Conservation (phyloP, 768 basidiomycete species). For the Sistotremastrum niveocremeum region DNA sequence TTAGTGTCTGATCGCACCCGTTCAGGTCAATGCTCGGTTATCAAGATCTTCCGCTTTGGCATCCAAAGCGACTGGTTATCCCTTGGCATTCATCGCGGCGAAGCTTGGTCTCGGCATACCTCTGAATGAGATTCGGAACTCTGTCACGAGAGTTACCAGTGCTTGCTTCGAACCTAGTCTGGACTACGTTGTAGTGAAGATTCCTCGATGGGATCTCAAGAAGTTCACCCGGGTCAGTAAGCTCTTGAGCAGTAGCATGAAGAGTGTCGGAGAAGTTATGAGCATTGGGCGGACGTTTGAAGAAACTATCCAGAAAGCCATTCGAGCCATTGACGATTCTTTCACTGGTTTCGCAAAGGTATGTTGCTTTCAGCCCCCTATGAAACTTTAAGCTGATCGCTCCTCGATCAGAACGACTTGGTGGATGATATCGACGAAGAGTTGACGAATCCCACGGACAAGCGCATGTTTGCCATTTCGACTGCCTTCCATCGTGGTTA, state of each 20-base stretch:
- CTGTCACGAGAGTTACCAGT: constrained; percentile 89
- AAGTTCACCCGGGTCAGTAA: constrained; percentile 94
- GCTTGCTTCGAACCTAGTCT: constrained; percentile 98
- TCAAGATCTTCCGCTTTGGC: constrained; percentile 96
- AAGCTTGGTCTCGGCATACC: constrained; percentile 96
- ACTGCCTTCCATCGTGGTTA: constrained; percentile 89
- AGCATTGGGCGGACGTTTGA: constrained; percentile 97
- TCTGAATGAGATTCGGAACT: constrained; percentile 95
- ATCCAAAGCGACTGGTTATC: constrained; percentile 97
- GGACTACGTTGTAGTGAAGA: constrained; percentile 97
- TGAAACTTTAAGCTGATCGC: neutral
- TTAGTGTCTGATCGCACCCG: neutral
- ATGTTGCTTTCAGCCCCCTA: constrained; percentile 1
- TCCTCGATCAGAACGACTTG: constrained; percentile 52
- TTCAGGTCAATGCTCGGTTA: constrained; percentile 84
- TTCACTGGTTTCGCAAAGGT: constrained; percentile 89
- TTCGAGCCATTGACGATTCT: constrained; percentile 89
- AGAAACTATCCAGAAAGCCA: constrained; percentile 97
- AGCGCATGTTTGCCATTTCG: constrained; percentile 93
- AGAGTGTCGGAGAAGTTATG: constrained; percentile 99
- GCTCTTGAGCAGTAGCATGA: constrained; percentile 90
- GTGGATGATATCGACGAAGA: constrained; percentile 90
- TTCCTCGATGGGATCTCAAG: constrained; percentile 97
- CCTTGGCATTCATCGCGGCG: constrained; percentile 94
- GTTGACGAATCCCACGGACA: constrained; percentile 88